Conservation (phyloP, 2,329 filamentous ascomycete species). For the Alternaria gaisen region DNA sequence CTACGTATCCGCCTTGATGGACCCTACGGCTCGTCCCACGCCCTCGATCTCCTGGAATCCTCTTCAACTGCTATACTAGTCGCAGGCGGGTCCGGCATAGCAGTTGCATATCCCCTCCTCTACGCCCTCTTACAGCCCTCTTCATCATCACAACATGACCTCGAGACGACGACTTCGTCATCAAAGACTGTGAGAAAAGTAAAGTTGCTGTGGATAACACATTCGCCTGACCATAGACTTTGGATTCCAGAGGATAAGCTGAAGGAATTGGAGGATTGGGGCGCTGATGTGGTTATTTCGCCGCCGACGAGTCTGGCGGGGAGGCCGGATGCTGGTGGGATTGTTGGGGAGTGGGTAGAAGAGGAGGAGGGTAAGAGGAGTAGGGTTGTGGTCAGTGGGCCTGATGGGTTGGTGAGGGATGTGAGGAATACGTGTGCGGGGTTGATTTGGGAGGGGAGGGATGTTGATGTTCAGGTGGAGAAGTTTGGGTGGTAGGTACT, state of each 20-base stretch:
- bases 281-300: conserved; percentile 64
- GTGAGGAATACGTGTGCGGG: conserved; percentile 67
- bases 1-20: conserved; percentile 67
- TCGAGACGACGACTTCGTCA: conserved; percentile 17
- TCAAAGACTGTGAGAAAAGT: conserved; percentile 49
- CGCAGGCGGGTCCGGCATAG: conserved; percentile 71
- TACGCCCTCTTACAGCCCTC: conserved; percentile 58
- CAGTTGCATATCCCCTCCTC: conserved; percentile 68
- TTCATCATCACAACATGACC: conserved; percentile 8
- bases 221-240: conserved; percentile 60
- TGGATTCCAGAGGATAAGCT: conserved; percentile 64
- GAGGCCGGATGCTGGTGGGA: conserved; percentile 60
- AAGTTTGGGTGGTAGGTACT: conserved; percentile 75
- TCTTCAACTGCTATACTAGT: conserved; percentile 64
- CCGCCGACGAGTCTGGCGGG: conserved; percentile 63
- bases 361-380: conserved; percentile 52
- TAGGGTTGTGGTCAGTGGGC: conserved; percentile 68
- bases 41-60: conserved; percentile 62
- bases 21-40: conserved; percentile 68
- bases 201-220: conserved; percentile 68
- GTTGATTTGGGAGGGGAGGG: conserved; percentile 58
- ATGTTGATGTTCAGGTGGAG: conserved; percentile 67
- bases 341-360: conserved; percentile 54
- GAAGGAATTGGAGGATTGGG: conserved; percentile 59
- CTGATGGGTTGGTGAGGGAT: conserved; percentile 67